Conservation (phyloP, 495 filamentous ascomycete genomes). For the Cercophora newfieldiana region DNA sequence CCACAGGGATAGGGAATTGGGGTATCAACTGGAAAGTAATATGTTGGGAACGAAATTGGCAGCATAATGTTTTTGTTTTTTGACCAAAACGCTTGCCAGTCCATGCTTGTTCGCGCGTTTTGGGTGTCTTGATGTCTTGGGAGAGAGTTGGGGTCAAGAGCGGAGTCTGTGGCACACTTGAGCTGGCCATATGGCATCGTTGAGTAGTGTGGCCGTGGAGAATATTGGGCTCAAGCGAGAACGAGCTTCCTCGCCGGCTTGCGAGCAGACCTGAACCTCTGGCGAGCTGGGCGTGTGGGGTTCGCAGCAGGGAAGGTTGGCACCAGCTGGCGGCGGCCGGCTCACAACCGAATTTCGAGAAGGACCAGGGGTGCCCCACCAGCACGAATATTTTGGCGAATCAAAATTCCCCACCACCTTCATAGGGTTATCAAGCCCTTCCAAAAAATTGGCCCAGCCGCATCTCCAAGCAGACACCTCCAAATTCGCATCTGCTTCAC, state of each 20-base stretch:
- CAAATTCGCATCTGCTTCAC: conserved; percentile 43
- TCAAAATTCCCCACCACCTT: conserved; percentile 32
- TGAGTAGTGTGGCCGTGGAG: background rate
- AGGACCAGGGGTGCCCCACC: conserved; percentile 21
- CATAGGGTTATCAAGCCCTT: conserved; percentile 53
- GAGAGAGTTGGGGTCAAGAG: background rate
- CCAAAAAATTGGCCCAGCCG: conserved; percentile 42
- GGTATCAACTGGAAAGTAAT: background rate
- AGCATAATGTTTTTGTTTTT: background rate
- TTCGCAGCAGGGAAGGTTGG: background rate
- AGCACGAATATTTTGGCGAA: conserved; percentile 23
- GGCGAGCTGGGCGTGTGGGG: background rate
- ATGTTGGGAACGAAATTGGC: background rate
- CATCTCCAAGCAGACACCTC: conserved; percentile 34
- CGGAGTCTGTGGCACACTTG: background rate
- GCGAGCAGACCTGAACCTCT: background rate
- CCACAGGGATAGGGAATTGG: background rate
- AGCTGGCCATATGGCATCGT: background rate
- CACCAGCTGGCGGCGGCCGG: conserved; percentile 16
- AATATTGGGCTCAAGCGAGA: background rate
- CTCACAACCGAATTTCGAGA: background rate
- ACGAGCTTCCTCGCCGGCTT: background rate
- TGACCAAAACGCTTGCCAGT: background rate
- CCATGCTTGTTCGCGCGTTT: background rate
- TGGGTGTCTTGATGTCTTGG: background rate